phyloP scores from a whole-genome alignment of 495 filamentous ascomycete species.

The Aspergillus ellipticus region DNA sequence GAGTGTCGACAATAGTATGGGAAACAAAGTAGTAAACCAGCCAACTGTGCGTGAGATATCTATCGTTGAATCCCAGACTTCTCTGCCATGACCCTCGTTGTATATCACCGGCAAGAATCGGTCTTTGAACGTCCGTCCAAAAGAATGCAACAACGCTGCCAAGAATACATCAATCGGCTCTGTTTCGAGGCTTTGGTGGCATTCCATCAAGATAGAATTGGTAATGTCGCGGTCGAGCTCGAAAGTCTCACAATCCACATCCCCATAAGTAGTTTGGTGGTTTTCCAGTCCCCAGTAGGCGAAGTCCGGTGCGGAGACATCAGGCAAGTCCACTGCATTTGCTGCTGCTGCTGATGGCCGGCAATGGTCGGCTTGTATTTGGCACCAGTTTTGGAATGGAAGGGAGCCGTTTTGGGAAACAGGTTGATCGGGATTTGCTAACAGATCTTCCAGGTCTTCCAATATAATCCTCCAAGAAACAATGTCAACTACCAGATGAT shows the following conservation, averaged over 20 bases:
- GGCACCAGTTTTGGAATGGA: conserved; percentile 63
- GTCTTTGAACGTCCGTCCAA: conserved; percentile 47
- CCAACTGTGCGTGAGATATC: conserved; percentile 59
- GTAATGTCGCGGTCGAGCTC: conserved; percentile 45
- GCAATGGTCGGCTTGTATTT: conserved; percentile 41
- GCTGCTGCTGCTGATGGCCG: conserved; percentile 13
- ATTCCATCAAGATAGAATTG: conserved; percentile 38
- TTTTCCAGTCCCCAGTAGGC: conserved; percentile 53
- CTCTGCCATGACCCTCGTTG: conserved; percentile 56
- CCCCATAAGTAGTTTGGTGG: conserved; percentile 43
- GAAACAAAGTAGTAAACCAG: conserved; percentile 59
- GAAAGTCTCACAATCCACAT: conserved; percentile 43
- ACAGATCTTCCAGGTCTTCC: conserved; percentile 61
- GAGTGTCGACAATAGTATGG: conserved; percentile 31
- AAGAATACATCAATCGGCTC: conserved; percentile 53
- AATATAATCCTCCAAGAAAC: conserved; percentile 68
- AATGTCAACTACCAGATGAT: conserved; percentile 68
- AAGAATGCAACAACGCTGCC: conserved; percentile 49
- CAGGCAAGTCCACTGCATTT: conserved; percentile 22
- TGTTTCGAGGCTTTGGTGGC: conserved; percentile 46
- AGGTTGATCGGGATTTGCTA: conserved; percentile 41
- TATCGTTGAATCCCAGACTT: conserved; percentile 46
- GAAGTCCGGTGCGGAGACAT: conserved; percentile 30
- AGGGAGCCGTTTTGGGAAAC: conserved; percentile 38
- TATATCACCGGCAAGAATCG: conserved; percentile 51